Base-by-base conservation (phyloP, 176 grass and related monocot species). In the Lolium multiflorum region DNA sequence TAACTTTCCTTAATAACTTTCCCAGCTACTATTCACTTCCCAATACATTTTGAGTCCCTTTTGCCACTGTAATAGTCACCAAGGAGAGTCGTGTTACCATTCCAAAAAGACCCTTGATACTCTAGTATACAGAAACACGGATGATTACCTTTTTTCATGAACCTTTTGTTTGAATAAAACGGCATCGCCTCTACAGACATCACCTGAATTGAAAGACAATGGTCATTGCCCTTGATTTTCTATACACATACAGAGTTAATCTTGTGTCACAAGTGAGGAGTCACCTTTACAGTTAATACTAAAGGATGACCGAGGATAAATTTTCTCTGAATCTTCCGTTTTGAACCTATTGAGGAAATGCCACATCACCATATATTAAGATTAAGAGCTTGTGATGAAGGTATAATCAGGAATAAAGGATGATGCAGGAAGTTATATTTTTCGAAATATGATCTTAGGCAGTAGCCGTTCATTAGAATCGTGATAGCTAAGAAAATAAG, bases 1-100 rank as follows among this genome's bases (percentile, higher is more conserved):
- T 92, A 95, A 87, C 86, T 95, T 92, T 95, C 93, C 77, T 89
- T 95, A 26, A 91, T 59, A 78, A 95, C 86, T 89, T 85, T 91
- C 41, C 93, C 93, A 26, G 90, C 83, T 91, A 92, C 77, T 82
- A 65, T 85, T 65, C 93, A 76, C 79, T 89, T 95, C 20, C 91
- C 91, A 63, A 89, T 89, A 76, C 84, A 79, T 84, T 92, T 83
- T 66, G 90, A 82, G 48, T 72, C 37, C 52, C 66, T 89, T 82
- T 74, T 91, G 16, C 81, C 91, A 87, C 87, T 92, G 77, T 75
- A 16, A 87, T 63, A 55, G 61, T 58, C 25, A 60, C 17, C 15
- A 15, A 38, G 7, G 24, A 0, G 78, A 61, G 10, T 77, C 35
- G 1, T 2, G 25, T 76, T 62, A 81, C 2, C 22, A 81, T 47